Percentiles rank a stretch among this genome's conserved stretches.
Conservation (phyloP, 2,329 filamentous ascomycete genomes). For the Fusarium burgessii region DNA sequence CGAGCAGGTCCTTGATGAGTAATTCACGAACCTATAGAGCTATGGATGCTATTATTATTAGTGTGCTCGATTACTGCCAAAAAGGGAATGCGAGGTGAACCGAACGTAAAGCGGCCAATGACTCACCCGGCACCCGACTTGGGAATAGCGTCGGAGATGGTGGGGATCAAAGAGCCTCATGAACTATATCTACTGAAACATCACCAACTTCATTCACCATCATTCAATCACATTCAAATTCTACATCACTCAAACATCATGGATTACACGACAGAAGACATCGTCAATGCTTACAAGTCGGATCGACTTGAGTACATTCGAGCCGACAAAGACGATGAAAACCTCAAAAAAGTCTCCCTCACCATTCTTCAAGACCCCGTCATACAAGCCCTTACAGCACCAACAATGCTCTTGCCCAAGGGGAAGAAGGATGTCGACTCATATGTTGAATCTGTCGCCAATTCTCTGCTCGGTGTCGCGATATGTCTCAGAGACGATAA, state of each 20-base stretch:
- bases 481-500: neutral
- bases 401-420: conserved; percentile 1
- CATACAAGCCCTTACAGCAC: conserved; percentile 5
- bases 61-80: neutral
- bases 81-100: neutral
- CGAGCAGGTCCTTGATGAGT: neutral
- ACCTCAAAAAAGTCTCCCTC: neutral
- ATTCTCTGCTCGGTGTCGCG: conserved; percentile 8
- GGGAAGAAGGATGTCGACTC: conserved; percentile 1
- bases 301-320: conserved; percentile 6
- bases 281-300: conserved; percentile 11
- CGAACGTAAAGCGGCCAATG: conserved; percentile 2
- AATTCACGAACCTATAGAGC: neutral
- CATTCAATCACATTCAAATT: fast-evolving
- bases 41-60: neutral
- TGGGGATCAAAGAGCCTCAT: neutral
- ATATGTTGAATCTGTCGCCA: conserved; percentile 8
- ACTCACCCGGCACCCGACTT: conserved; percentile 10
- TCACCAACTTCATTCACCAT: neutral
- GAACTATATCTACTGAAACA: neutral
- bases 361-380: conserved; percentile 12
- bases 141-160: conserved; percentile 6
- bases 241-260: neutral
- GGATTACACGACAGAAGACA: conserved; percentile 13
- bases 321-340: neutral